A percentile compares a stretch with the other conserved stretches of the same genome.
These are phyloP conservation scores for Arthrinium phaeospermum DNA, from an alignment of 2,329 filamentous ascomycete species.

Conservation along the genomic window DNA sequence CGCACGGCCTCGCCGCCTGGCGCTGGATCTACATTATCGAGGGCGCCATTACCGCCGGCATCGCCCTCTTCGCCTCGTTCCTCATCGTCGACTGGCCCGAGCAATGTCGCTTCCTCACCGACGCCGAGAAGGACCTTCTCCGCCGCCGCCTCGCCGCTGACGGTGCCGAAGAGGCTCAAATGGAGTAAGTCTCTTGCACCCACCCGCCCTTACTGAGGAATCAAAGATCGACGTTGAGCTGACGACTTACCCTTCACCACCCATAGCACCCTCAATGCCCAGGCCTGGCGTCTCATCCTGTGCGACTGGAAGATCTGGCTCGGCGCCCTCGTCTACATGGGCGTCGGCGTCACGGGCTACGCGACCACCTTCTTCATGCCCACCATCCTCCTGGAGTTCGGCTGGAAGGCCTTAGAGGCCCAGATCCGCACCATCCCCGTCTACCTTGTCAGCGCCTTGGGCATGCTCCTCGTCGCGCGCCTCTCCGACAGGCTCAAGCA, in stretches of 20 bases:
- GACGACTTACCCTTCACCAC: neutral
- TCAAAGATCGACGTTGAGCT: neutral
- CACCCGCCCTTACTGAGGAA: neutral
- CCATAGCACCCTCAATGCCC: conserved; percentile 33
- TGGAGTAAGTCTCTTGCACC: conserved; percentile 30
- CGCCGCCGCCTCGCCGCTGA: conserved; percentile 38
- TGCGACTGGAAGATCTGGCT: conserved; percentile 48
- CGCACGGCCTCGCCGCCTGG: conserved; percentile 50
- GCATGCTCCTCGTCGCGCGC: conserved; percentile 39
- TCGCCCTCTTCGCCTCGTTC: conserved; percentile 43
- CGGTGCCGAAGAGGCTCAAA: conserved; percentile 33
- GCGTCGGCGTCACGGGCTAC: conserved; percentile 39
- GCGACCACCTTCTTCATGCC: conserved; percentile 47
- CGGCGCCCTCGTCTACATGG: conserved; percentile 41
- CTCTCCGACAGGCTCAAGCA: conserved; percentile 42
- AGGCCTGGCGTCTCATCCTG: conserved; percentile 38
- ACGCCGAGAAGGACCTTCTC: conserved; percentile 45
- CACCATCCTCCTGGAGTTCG: conserved; percentile 47
- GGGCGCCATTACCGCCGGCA: conserved; percentile 44
- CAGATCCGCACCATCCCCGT: conserved; percentile 46
- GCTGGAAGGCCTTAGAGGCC: conserved; percentile 42
- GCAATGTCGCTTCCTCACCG: conserved; percentile 52
- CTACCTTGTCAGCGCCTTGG: conserved; percentile 41
- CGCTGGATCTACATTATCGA: conserved; percentile 53
- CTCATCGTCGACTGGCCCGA: conserved; percentile 57